Evolutionary conservation across 139 green algal species (phyloP).

Genomic region (Chlamydomonas incerta): DNA sequence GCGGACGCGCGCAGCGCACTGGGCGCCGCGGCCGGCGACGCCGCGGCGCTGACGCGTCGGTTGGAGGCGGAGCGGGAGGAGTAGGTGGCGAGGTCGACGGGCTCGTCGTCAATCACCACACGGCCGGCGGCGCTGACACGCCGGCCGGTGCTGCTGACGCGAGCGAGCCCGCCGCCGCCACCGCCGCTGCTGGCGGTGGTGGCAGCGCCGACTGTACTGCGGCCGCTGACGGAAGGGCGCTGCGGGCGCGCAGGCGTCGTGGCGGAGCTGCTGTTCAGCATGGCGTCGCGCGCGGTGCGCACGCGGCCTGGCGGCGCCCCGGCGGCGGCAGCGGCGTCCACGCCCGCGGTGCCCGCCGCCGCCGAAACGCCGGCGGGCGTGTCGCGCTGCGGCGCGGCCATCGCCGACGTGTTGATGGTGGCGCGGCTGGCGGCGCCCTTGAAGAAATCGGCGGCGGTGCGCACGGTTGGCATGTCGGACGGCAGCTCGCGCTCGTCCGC

Average conservation of each 20-base stretch:
- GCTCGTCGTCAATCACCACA: constrained; percentile 42
- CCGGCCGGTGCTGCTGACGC: not conserved
- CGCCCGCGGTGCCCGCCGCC: not conserved
- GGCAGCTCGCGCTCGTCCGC: not conserved
- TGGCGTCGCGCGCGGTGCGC: not conserved
- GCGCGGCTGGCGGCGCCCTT: constrained; percentile 18
- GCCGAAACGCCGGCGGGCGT: not conserved
- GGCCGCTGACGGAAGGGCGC: not conserved
- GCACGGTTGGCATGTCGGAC: constrained; percentile 6
- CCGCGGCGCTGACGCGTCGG: not conserved
- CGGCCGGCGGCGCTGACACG: constrained; percentile 2
- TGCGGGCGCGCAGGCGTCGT: not conserved
- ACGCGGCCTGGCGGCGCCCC: not conserved
- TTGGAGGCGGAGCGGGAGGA: not conserved
- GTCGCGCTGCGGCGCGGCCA: not conserved
- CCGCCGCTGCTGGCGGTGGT: not conserved
- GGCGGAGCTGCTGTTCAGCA: not conserved
- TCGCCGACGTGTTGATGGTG: constrained; percentile 24
- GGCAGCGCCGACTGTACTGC: not conserved
- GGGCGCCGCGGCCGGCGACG: not conserved
- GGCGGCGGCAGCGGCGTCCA: not conserved
- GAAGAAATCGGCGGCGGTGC: constrained; percentile 36
- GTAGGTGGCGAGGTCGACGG: constrained; percentile 21
- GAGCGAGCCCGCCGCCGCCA: not conserved
- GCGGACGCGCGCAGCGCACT: too few relatives aligned